Evolutionary conservation across 306 rosid genomes (phyloP), one percentile per base, ranked within the genome.

Genomic region (Begonia peltatifolia): DNA sequence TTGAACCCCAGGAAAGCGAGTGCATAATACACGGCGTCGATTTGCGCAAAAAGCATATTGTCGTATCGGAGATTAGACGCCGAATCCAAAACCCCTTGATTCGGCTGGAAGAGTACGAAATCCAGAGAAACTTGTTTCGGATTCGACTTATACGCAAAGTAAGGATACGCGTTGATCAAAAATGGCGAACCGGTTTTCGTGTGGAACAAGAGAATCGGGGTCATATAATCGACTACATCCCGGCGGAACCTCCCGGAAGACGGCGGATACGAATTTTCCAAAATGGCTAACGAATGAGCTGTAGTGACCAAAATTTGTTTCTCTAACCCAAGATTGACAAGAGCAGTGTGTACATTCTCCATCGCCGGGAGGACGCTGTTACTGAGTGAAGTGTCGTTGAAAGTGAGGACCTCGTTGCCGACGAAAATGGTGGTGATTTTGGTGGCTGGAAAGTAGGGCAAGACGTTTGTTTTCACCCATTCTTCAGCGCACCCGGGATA

Each of bases 141-240:
- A 36, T 63, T 79, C 8, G 68, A 79, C 36, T 92, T 87, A 77
- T 81, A 92, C 0, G 99, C 99, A 54, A 92, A 86, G 79, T 77
- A 92, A n/a, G 99, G 99, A 56, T 92, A 92, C 0, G 96, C 99
- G 18, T 92, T 92, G 55, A 92, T 92, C 3, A 92, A 47, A 58
- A 92, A 92, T 0, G 99, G 96, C 4, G 99, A 86, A 25, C 96
- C 88, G 2, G 87, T 83, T 38, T 83, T 83, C 36, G 70, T 47
- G 41, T 86, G 96, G 83, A 92, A 92, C 51, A 59, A 68, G 41
- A 86, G 61, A 58, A 92, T 81, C 15, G 92, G 77, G 50, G 82
- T 50, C 1, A 86, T 69, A 69, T 78, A 65, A 9, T 64, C 55
- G 9, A 68, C 68, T 2, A 92, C 74, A 70, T 92, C 99, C 2